Evolutionary conservation across 225 moss, liverwort and hornwort species (phyloP).

Genomic region (Polytrichum commune): DNA sequence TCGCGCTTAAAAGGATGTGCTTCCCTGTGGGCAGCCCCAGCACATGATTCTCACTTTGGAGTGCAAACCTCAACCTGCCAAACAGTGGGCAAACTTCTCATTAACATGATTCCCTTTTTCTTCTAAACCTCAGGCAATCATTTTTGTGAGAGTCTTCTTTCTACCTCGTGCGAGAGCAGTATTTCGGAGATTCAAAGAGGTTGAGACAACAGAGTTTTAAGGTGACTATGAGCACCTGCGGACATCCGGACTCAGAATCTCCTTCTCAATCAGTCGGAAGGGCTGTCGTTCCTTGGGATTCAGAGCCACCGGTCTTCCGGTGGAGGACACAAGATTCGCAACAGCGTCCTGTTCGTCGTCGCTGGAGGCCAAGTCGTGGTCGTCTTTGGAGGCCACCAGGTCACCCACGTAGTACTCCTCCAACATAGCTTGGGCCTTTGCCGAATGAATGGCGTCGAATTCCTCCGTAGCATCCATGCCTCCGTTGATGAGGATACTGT

Average conservation of each 20-base stretch:
- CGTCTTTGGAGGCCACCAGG: conserved; percentile 34
- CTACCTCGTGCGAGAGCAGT: fast-evolving
- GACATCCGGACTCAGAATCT: conserved; percentile 62
- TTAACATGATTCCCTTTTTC: too few species aligned
- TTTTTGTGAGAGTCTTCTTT: too few species aligned
- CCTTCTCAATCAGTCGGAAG: conserved; percentile 51
- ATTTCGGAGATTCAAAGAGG: too few species aligned
- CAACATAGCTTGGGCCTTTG: conserved; percentile 82
- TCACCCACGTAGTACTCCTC: conserved; percentile 84
- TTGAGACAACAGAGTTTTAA: too few species aligned
- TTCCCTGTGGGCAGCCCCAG: conserved; percentile 82
- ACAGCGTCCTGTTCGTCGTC: conserved; percentile 7
- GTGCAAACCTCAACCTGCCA: conserved; percentile 66
- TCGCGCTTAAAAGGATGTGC: conserved; percentile 70
- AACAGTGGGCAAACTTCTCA: not conserved
- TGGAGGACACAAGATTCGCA: conserved; percentile 4
- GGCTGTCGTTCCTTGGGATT: conserved; percentile 73
- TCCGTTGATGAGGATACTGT: conserved; percentile 85
- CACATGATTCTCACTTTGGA: conserved; percentile 64
- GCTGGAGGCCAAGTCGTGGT: conserved; percentile 13
- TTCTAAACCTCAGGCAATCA: too few species aligned
- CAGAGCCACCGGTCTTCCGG: conserved; percentile 44
- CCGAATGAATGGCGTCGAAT: conserved; percentile 94
- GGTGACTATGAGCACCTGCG: conserved; percentile 29
- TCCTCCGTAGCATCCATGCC: conserved; percentile 89